Base-by-base conservation (phyloP, 164 flowering plant species). In the Akebia trifoliata region DNA sequence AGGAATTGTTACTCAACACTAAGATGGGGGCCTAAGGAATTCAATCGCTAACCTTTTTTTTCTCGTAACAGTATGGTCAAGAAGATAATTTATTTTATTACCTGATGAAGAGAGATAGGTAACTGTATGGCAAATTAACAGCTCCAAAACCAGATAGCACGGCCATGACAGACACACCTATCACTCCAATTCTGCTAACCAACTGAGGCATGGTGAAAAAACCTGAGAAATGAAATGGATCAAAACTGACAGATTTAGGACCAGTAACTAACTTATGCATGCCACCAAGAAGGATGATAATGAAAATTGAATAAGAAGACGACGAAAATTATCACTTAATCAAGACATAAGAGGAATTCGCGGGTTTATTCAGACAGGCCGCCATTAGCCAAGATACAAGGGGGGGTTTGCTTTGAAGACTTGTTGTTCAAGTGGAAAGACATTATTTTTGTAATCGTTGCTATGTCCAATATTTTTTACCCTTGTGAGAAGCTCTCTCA, bases 121-220 rank as follows among this genome's bases (percentile, higher is more conserved):
- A 93, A 71, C 96, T 87, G 73, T 87, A 90, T 14, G 99, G 99
- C 69, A 93, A 80, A 78, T 90, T 93, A 22, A 93, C 99, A 70
- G 99, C 99, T 67, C 99, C 99, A 78, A 93, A 90, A 61, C 99
- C 99, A 70, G 99, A 87, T 34, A 90, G 66, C 34, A 93, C 85
- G 55, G 99, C 95, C 99, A 93, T 87, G 66, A 93, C 89, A 26
- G 96, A 87, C 50, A 93, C 99, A 28, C 99, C 99, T 69, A 93
- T 81, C 14, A 93, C 97, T 34, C 90, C 99, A 67, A 93, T 90
- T 76, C 99, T 81, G 70, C 99, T 93, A 29, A 93, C 97, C 74
- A 93, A 74, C 74, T 90, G 99, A 59, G 99, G 81, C 72, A 83
- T 87, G 56, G 94, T 87, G 73, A 93, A 90, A 72, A 93, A 90